Evolutionary conservation across 352 stramenopile species (phyloP), one percentile per base, ranked within the genome.

Genomic region (Phytophthora syringae): DNA sequence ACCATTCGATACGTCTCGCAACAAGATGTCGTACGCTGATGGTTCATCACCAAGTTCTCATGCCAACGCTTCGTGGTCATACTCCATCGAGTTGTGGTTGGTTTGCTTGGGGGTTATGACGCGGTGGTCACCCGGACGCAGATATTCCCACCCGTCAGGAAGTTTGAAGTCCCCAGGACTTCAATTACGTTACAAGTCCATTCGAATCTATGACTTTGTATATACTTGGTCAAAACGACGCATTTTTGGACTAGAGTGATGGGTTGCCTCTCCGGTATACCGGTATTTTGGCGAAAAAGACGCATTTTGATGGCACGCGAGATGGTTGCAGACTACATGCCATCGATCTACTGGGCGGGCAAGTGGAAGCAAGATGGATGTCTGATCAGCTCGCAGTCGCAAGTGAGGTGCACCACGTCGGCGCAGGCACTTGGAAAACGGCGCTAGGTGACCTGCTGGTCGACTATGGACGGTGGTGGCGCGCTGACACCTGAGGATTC

Each of bases 21-120:
- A 44, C 6, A 84, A 32, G 1, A 64, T 40, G 39, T 84, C 76
- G 36, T 84, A 84, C 7, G 73, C 76, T 2, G 62, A 77, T 27
- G 39, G 28, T 44, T 73, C 51, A 21, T 84, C 70, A 2, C 76
- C 76, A 6, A 77, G 40, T 3, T 76, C 36, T 74, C 76, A 84
- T 15, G 30, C 20, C 36, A 3, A 1, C 18, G 5, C 24, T 27
- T 53, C 18, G 5, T 18, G 18, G 12, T 5, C 16, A 2, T 11
- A 13, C 20, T 47, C 21, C 15, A 24, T 6, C 1, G 9, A 1
- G 10, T 22, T 21, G 2, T 5, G 2, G 4, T 21, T 48, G 28
- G 16, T 2, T 44, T 59, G 15, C 10, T 20, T 30, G 11, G 65
- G 60, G 20, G 18, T 59, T 27, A 70, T 50, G 21, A 66, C 42